phyloP scores from a whole-genome alignment of 2,329 filamentous ascomycete species.

The Calonectria crousiana region DNA sequence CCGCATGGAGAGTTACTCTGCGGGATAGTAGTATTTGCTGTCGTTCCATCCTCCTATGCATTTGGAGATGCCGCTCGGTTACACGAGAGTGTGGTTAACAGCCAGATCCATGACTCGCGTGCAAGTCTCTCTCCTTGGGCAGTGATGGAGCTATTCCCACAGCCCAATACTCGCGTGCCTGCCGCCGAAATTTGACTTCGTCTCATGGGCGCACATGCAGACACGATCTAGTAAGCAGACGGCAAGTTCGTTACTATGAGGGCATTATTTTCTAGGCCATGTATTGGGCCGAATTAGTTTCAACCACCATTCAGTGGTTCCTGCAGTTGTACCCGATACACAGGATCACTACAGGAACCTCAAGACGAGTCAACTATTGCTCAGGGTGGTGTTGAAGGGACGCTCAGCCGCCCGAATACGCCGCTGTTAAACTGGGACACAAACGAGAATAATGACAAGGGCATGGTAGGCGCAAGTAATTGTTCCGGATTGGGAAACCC shows the following conservation, averaged over 20 bases:
- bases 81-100: neutral
- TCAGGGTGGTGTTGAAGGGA: slow-evolving; percentile 1
- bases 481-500: neutral
- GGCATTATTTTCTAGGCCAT: neutral
- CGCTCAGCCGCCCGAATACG: slow-evolving; percentile 24
- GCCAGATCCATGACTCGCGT: neutral
- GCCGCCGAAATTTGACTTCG: neutral
- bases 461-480: neutral
- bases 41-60: slow-evolving; percentile 5
- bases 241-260: neutral
- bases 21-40: neutral
- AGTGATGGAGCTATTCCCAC: slow-evolving; percentile 10
- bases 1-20: neutral
- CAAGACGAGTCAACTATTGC: neutral
- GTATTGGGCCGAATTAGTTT: neutral
- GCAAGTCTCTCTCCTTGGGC: slow-evolving; percentile 2
- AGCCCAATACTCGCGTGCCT: slow-evolving; percentile 10
- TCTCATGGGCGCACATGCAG: slow-evolving; percentile 8
- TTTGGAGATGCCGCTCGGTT: neutral
- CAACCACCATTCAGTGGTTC: slow-evolving; percentile 4
- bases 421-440: slow-evolving; percentile 38
- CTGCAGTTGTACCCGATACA: slow-evolving; percentile 22
- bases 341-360: slow-evolving; percentile 4
- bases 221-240: neutral
- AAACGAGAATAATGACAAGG: slow-evolving; percentile 31